Base-by-base conservation (phyloP, 768 basidiomycete species). In the Kwoniella pini region DNA sequence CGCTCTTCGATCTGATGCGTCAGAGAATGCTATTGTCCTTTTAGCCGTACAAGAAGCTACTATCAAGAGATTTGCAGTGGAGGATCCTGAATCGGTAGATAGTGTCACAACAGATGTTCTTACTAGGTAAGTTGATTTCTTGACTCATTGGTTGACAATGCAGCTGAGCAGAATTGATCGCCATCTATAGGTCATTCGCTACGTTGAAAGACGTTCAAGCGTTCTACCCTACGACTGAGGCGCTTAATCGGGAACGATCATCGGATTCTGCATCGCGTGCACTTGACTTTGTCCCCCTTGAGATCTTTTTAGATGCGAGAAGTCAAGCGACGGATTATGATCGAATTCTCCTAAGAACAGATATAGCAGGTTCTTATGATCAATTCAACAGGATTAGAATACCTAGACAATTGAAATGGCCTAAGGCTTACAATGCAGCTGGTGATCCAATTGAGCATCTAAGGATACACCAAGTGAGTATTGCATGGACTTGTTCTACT, bases 301-400 rank as follows among this genome's bases (percentile, higher is more conserved):
- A 98, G 79, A 88, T 93, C 40, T 79, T 94, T 52, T 85, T 95
- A 57, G 92, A 97, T 79, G 83, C 87, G 52, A 84, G 87, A 44
- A 89, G 88, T 71, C 89, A 93, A 79, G 88, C 86, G 62, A 81
- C 82, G 48, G 85, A 85, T 49, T 95, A 95, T 76, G 91, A 95
- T 70, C 88, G 91, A 2, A 83, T 98, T 38, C 89, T 97, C 5
- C 89, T 91, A 2, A 89, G 91, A 77, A 91, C 93, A 0, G 86
- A 90, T 58, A 89, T 89, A 0, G 86, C 83, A 3, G 85, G 95
- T 62, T 88, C 87, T 46, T 91, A 93, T 74, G 94, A 97, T 82
- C 92, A 90, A 75, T 95, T 95, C 81, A 98, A 98, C 79, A 87
- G 88, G 40, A 83, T 96, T 9, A 87, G 94, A 33, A 80, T 93